phyloP scores from a whole-genome alignment of 768 basidiomycete genomes.

The Tylopilus intermedius region DNA sequence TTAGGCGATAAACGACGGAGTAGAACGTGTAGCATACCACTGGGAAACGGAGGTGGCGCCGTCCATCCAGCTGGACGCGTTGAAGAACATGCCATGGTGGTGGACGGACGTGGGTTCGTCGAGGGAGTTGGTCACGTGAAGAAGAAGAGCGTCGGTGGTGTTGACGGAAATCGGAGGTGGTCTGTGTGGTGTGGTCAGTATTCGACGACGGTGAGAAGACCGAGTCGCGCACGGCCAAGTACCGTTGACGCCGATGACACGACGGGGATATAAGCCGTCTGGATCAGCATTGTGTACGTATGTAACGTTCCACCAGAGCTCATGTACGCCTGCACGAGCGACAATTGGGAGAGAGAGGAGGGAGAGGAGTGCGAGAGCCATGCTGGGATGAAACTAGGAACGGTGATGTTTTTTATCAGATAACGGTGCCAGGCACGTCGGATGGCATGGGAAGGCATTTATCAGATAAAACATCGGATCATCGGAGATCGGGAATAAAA shows the following conservation, averaged over 20 bases:
- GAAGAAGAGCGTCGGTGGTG: slow-evolving; percentile 63
- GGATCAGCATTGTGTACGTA: slow-evolving; percentile 78
- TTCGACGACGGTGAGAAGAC: neutral
- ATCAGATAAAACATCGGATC: neutral
- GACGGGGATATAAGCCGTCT: slow-evolving; percentile 71
- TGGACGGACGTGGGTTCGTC: slow-evolving; percentile 69
- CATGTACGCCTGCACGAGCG: slow-evolving; percentile 60
- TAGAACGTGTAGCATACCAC: slow-evolving; percentile 47
- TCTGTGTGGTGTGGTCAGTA: slow-evolving; percentile 34
- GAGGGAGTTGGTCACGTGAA: slow-evolving; percentile 75
- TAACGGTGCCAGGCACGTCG: neutral
- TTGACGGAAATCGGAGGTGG: slow-evolving; percentile 78
- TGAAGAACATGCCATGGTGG: slow-evolving; percentile 96
- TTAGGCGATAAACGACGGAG: neutral
- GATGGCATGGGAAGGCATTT: neutral
- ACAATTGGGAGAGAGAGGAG: slow-evolving; percentile 28
- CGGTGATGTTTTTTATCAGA: too few species aligned
- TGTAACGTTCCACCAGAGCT: slow-evolving; percentile 89
- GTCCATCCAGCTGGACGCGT: slow-evolving; percentile 81
- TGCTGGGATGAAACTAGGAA: neutral
- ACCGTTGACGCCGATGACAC: slow-evolving; percentile 83
- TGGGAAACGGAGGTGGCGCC: slow-evolving; percentile 80
- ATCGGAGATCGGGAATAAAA: neutral
- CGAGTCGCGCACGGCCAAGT: slow-evolving; percentile 82
- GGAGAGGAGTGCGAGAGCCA: neutral